Evolutionary conservation across 2,329 filamentous ascomycete species (phyloP).

Genomic region (Penicillium sp.): DNA sequence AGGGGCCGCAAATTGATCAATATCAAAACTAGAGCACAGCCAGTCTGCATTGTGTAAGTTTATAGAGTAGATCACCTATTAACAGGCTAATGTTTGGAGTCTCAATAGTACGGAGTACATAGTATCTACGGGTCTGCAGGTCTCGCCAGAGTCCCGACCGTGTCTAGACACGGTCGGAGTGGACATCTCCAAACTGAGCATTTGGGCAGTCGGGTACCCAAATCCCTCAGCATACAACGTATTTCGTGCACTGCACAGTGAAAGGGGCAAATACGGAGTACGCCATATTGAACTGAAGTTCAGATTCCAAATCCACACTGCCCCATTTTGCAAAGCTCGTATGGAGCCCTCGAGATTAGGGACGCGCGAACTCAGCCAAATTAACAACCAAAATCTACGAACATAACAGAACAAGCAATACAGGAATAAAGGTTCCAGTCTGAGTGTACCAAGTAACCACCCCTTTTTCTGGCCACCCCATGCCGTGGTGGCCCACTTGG

Average conservation of each 20-base stretch:
- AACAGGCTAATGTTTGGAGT: too few species aligned
- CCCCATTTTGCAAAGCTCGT: background rate
- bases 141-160: background rate
- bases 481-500: constrained; percentile 24
- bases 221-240: background rate
- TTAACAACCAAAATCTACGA: background rate
- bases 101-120: too few species aligned
- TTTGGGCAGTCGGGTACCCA: constrained; percentile 3
- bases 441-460: constrained; percentile 3
- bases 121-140: background rate
- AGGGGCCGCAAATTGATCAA: too few species aligned
- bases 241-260: background rate
- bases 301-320: background rate
- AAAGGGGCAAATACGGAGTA: background rate
- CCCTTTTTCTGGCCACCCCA: constrained; percentile 6
- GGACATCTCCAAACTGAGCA: background rate
- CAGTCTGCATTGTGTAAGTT: too few species aligned
- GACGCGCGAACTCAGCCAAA: background rate
- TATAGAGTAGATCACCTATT: too few species aligned
- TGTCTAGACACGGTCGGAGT: background rate
- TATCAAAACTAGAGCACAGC: too few species aligned
- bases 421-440: constrained; percentile 8
- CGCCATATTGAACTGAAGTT: background rate
- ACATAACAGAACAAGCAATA: constrained; percentile 8
- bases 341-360: constrained; percentile 6